Percentiles rank a stretch among this genome's conserved stretches.
These are phyloP conservation scores for Capronia epimyces DNA, from an alignment of 2,329 filamentous ascomycete species.

Conservation along the genomic window DNA sequence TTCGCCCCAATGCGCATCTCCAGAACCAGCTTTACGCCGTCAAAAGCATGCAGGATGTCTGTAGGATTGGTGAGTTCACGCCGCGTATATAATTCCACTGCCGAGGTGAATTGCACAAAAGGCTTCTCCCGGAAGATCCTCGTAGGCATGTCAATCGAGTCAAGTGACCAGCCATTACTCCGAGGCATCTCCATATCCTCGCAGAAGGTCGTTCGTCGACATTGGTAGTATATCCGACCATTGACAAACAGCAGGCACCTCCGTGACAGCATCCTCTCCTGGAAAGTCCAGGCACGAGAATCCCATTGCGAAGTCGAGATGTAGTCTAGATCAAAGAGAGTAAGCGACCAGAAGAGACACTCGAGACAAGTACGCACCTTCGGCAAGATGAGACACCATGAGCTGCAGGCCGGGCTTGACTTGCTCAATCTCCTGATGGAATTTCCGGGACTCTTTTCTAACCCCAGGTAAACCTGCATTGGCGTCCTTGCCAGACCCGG, in stretches of 20 bases:
- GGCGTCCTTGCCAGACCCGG: conserved; percentile 27
- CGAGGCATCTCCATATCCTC: conserved; percentile 29
- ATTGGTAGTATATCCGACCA: conserved; percentile 29
- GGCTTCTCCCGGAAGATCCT: conserved; percentile 28
- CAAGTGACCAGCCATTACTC: conserved; percentile 27
- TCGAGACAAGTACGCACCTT: conserved; percentile 14
- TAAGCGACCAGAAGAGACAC: background rate
- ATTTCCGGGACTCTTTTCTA: conserved; percentile 27
- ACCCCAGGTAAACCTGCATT: conserved; percentile 30
- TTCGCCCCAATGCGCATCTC: conserved; percentile 25
- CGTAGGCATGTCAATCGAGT: conserved; percentile 30
- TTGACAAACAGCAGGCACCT: conserved; percentile 37
- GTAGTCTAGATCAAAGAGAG: conserved; percentile 16
- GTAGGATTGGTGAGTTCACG: conserved; percentile 27
- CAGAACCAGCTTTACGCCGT: conserved; percentile 26
- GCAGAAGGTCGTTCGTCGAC: conserved; percentile 28
- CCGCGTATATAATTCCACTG: conserved; percentile 29
- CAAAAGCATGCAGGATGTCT: conserved; percentile 28
- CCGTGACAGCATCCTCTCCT: conserved; percentile 37
- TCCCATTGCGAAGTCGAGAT: conserved; percentile 35
- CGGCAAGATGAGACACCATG: conserved; percentile 29
- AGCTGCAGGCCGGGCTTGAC: conserved; percentile 26
- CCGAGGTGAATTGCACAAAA: conserved; percentile 29
- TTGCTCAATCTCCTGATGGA: conserved; percentile 28
- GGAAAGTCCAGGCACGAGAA: conserved; percentile 39